Evolutionary conservation across 257 asterid genomes (phyloP).

Genomic region (Parsonsia alboflavescens): DNA sequence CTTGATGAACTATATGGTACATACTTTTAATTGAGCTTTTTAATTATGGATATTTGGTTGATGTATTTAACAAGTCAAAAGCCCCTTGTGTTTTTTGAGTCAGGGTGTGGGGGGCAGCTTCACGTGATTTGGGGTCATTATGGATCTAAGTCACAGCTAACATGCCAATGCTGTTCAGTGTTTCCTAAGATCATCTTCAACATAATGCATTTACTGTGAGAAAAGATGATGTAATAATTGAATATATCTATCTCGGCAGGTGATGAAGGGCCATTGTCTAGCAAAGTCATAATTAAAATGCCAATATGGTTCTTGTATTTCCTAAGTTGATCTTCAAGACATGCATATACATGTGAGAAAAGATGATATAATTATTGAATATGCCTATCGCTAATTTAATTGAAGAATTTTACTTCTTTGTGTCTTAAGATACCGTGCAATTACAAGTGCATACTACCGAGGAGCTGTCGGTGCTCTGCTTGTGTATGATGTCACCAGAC

Average conservation of each 20-base stretch:
- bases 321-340: not conserved
- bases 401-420: not conserved
- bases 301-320: not conserved
- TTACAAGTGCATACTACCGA: slow-evolving; percentile 68
- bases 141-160: not conserved
- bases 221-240: not conserved
- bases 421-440: slow-evolving; percentile 55
- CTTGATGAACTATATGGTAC: not conserved
- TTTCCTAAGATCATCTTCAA: not conserved
- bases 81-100: not conserved
- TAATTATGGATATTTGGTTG: not conserved
- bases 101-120: not conserved
- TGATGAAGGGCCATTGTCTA: no score
- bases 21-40: not conserved
- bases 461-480: slow-evolving; percentile 70
- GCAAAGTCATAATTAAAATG: not conserved
- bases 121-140: no score
- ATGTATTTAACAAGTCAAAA: not conserved
- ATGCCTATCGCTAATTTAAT: not conserved
- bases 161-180: not conserved
- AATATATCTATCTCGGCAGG: not conserved
- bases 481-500: slow-evolving; percentile 65
- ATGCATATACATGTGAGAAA: not conserved
- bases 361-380: not conserved
- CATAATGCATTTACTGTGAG: not conserved